Base-by-base conservation (phyloP, 139 green algal species). In the Eudorina sp. region DNA sequence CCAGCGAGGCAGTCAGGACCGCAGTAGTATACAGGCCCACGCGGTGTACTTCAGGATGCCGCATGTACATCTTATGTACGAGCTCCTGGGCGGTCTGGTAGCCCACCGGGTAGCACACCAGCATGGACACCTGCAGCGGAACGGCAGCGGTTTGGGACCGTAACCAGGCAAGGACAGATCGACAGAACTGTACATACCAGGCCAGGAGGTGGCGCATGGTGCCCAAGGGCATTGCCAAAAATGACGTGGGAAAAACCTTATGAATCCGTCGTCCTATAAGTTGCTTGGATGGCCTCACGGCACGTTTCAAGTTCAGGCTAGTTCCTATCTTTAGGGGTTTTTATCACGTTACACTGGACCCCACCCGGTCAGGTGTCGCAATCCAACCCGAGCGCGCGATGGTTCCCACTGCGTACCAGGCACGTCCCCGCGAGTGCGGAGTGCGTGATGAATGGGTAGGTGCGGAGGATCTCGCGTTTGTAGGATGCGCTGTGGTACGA, bases 381-480 rank as follows among this genome's bases (percentile, higher is more conserved):
- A 66, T 25, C 8, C 55, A 66, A 66, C 55, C 8, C 55, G 3
- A 66, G 29, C 27, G 55, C 29, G 23, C 27, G 55, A 5, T 11
- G 29, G 27, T 66, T 23, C 55, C 27, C 4, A 34, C 7, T 25
- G 6, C 83, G 19, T 53, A 88, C 83, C 83, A 88, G 83, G 83
- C 68, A 88, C 0, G 48, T 62, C 11, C 83, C 83, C 21, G 83
- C 68, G 25, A 88, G 83, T 38, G 68, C 66, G 13, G 48, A 73
- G 68, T 88, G 34, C 2, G 74, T 77, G 48, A 81, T 88, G 83
- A 88, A 72, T 46, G 76, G 62, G 83, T 73, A 88, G 25, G 83
- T 88, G 34, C 83, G 66, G 6, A 55, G 7, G 11, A 88, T 60
- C 66, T 88, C 83, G 1, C 19, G 0, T 19, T 81, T 16, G 11